A percentile compares a stretch with the other conserved stretches of the same genome.
phyloP scores from a whole-genome alignment of 1,284 basidiomycete genomes.

The Rhodotorula sp. region DNA sequence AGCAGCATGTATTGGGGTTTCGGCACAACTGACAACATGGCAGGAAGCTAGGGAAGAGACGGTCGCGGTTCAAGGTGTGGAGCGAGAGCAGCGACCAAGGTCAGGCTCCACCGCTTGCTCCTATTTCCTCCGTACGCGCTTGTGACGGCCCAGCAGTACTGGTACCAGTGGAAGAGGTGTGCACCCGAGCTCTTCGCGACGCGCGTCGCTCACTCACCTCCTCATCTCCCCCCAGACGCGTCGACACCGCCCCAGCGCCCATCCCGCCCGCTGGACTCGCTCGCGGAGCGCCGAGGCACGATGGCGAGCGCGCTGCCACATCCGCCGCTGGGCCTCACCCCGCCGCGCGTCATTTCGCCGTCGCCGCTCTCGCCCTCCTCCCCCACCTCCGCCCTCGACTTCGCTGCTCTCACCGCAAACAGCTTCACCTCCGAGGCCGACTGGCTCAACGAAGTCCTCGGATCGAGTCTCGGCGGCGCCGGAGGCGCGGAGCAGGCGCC shows the following conservation, averaged over 20 bases:
- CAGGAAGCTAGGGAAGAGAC: too few relatives aligned
- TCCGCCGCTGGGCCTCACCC: not conserved
- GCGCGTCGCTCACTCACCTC: not conserved
- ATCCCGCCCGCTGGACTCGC: not conserved
- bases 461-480: not conserved
- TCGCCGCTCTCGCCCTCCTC: not conserved
- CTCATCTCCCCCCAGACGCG: not conserved
- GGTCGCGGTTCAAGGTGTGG: too few relatives aligned
- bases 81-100: too few relatives aligned
- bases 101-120: too few relatives aligned
- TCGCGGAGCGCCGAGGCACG: not conserved
- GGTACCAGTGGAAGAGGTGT: not conserved
- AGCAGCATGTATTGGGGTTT: too few relatives aligned
- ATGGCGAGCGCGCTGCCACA: not conserved
- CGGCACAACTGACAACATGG: too few relatives aligned
- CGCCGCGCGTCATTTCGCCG: not conserved
- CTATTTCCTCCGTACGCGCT: too few relatives aligned
- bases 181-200: not conserved
- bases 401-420: conserved; percentile 12
- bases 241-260: not conserved
- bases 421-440: conserved; percentile 30
- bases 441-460: conserved; percentile 40
- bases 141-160: not conserved
- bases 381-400: conserved; percentile 20
- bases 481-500: not conserved